Evolutionary conservation across 2,329 filamentous ascomycete species (phyloP), one percentile per base, ranked within the genome.

Genomic region (Fusarium odoratissimum): DNA sequence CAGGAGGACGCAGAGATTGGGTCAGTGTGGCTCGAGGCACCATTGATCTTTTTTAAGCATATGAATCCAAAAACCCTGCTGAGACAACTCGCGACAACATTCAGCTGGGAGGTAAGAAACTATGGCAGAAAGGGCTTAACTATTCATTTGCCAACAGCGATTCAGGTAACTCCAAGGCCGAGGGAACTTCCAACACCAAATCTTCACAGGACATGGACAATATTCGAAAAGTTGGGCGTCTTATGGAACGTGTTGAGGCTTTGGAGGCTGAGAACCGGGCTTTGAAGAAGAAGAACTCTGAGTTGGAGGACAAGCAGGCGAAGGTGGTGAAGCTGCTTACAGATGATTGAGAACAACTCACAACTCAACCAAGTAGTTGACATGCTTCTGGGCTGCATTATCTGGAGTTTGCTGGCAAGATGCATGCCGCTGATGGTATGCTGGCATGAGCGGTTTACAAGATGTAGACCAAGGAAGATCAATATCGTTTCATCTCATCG

Each of bases 341-440:
- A 35, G 48, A 23, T 13, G 11, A 35, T 6, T 35, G 16, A 49
- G 48, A 10, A n/a, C 19, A 48, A n/a, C n/a, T 9, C 14, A 48
- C 45, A 48, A 48, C 28, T 12, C 28, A 46, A 25, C 13, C 45
- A 37, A n/a, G 38, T 10, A 21, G 12, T 21, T 67, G 61, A 45
- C 51, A 7, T n/a, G 45, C 28, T 30, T 30, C 5, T 30, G 44
- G 13, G 14, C 52, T 46, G 61, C 23, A 58, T 64, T 40, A 52
- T 66, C 62, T 23, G 25, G 12, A 23, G 14, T 38, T 35, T 66
- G 48, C 16, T 52, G 35, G n/a, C 19, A 33, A 49, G 40, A 66
- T 65, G 52, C 52, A 71, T 70, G 48, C 58, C 46, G 42, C 45
- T 72, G 69, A 66, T 59, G 25, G 52, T 40, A 45, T 37, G 51